Base-by-base conservation (phyloP, 768 basidiomycete species). In the Pulveroboletus frians region DNA sequence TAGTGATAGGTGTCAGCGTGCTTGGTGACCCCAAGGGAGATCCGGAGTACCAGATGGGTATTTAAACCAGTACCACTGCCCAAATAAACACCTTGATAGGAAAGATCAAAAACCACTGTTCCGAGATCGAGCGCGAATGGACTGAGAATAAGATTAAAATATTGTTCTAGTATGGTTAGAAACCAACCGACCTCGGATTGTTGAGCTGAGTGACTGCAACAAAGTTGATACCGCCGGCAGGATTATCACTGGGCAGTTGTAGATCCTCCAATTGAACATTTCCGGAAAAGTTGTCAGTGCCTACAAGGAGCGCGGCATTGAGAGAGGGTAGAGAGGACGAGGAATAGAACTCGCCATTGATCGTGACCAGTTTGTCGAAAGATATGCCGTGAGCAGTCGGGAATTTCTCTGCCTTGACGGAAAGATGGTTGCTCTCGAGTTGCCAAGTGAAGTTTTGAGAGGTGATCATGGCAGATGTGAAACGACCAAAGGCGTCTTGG, bases 71-170 rank as follows among this genome's bases (percentile, higher is more conserved):
- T 74, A 15, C 84, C 84, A 23, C 66, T 65, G 26, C 85, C 85
- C 38, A 87, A 68, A 44, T 71, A 69, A 17, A 83, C 73, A 39
- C 71, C 74, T 37, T 80, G 62, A 64, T 85, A 88, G 18, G 70
- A 69, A 23, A 89, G 71, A 49, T 73, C 73, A 57, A 88, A 86
- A 4, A 79, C 67, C 6, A 83, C 78, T 1, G 82, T 84, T 29
- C 85, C 86, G 35, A 89, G 73, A 57, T 78, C 71, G 49, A 89
- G 72, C n/a, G 76, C 68, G 62, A 89, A 88, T 0, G 85, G 83
- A 56, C 83, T 85, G 37, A 11, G 21, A 14, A 36, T 31, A 26
- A 1, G 1, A 0, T 40, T 63, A 18, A 56, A 49, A 20, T 13
- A 18, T 37, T 39, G 30, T 47, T 23, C 15, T 23, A 3, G n/a